Percentiles rank a stretch among this genome's conserved stretches.
Conservation (phyloP, 495 filamentous ascomycete species). For the Aspergillus sclerotioniger region DNA sequence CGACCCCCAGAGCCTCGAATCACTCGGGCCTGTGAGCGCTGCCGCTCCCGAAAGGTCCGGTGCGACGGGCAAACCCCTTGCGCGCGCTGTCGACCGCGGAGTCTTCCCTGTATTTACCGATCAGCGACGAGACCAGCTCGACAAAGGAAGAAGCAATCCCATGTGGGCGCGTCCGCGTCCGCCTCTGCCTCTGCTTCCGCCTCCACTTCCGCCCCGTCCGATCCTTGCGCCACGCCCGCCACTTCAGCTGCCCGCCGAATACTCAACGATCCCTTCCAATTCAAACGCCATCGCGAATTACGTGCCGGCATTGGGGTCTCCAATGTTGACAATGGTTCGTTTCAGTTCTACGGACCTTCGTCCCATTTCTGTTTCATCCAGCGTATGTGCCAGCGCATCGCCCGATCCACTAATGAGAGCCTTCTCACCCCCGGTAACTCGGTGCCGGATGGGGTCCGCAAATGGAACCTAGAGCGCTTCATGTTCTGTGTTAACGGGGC, state of each 20-base stretch:
- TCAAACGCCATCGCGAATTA: neutral
- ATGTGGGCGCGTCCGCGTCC: neutral
- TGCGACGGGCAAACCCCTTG: neutral
- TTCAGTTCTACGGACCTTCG: conserved; percentile 2
- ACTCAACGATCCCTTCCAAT: neutral
- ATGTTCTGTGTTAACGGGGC: neutral
- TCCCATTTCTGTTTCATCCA: conserved; percentile 6
- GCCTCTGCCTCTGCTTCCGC: no score
- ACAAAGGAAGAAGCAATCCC: neutral
- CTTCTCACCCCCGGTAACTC: neutral
- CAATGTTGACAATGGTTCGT: conserved; percentile 1
- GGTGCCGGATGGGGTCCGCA: neutral
- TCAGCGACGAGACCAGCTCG: neutral
- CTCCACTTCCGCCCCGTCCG: no score
- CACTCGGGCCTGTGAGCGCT: neutral
- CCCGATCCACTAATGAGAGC: neutral
- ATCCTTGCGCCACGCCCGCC: no score
- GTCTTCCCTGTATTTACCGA: neutral
- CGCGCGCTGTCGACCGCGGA: neutral
- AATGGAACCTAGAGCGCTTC: conserved; percentile 3
- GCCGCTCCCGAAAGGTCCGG: neutral
- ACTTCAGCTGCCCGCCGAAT: neutral
- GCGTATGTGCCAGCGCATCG: conserved; percentile 1
- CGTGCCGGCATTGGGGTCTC: conserved; percentile 3
- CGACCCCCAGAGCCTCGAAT: neutral